These are phyloP conservation scores for Vitis amurensis DNA, from an alignment of 164 flowering plant genomes.

Conservation along the genomic window DNA sequence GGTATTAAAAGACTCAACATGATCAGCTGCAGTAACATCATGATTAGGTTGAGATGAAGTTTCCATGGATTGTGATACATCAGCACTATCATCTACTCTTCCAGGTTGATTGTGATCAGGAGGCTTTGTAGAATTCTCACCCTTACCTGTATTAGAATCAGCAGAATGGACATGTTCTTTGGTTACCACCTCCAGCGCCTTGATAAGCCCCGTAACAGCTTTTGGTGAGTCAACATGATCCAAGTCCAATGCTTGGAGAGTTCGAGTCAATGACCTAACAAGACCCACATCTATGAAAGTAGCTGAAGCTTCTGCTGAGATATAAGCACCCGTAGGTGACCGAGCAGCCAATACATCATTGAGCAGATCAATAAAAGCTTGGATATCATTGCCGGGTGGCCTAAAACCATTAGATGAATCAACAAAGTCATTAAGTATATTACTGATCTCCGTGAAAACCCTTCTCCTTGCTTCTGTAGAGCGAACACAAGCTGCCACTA, in stretches of 20 bases:
- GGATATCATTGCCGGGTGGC: constrained; percentile 59
- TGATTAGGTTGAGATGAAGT: constrained; percentile 54
- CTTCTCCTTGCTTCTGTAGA: constrained; percentile 89
- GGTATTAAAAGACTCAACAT: constrained; percentile 41
- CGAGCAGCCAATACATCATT: constrained; percentile 85
- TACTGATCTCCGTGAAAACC: constrained; percentile 67
- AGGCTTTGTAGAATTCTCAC: constrained; percentile 49
- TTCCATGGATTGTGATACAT: constrained; percentile 51
- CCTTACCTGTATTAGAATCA: constrained; percentile 54
- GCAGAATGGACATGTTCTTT: constrained; percentile 81
- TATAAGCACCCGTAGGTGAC: constrained; percentile 75
- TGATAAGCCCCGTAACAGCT: constrained; percentile 75
- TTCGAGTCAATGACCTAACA: constrained; percentile 62
- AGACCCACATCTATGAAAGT: constrained; percentile 92
- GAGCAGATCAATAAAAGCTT: constrained; percentile 69
- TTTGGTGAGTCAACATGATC: constrained; percentile 86
- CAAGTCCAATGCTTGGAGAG: constrained; percentile 77
- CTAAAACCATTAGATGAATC: constrained; percentile 56
- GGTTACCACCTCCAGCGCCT: constrained; percentile 82
- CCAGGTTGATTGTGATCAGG: constrained; percentile 45
- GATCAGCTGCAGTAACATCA: constrained; percentile 40
- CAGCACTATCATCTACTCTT: constrained; percentile 41
- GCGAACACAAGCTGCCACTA: constrained; percentile 89
- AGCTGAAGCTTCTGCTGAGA: constrained; percentile 84
- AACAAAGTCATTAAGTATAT: constrained; percentile 68